Evolutionary conservation across 768 basidiomycete species (phyloP), one percentile per base, ranked within the genome.

Genomic region (Trametes gibbosa): DNA sequence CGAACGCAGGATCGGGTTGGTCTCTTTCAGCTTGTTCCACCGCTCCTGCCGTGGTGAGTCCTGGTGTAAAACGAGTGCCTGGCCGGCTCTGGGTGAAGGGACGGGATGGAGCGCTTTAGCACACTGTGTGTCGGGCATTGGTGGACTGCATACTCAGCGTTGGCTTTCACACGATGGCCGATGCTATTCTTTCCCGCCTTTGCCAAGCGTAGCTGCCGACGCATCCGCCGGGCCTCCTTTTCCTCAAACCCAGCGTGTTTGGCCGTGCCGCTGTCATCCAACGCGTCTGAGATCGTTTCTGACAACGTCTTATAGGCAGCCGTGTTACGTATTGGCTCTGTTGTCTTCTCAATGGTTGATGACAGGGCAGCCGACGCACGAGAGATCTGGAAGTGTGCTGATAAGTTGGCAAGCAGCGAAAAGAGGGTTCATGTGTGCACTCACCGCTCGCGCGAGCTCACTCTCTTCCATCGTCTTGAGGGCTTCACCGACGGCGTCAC

Each of bases 191-290:
- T 85, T 5, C 96, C 97, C 5, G 92, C 90, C 73, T 95, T 96
- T 54, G 80, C 86, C 17, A 97, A 79, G 35, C 97, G 84, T 48
- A 79, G 76, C 72, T 95, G 89, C 56, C 97, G 76, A 59, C 94
- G 81, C 58, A 83, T 74, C 67, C 97, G 79, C 50, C 97, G 84
- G 19, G 85, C 89, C 69, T 98, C 97, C 70, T 90, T 93, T 71
- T 97, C 95, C 72, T 96, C 93, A 63, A 95, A 98, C 0, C 97
- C 97, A 49, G 92, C 95, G 73, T 96, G 92, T 65, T 94, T 93
- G 3, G 93, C 90, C 63, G 87, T 92, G 4, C 90, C 91, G 56
- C 90, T 92, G 72, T 98, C 95, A 62, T 98, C 95, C 40, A 99
- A 79, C 2, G 95, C 92, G 63, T 99, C 97, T 4, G 94, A 77